phyloP scores from a whole-genome alignment of 2,329 filamentous ascomycete species.

The Paraphaeosphaeria sporulosa region DNA sequence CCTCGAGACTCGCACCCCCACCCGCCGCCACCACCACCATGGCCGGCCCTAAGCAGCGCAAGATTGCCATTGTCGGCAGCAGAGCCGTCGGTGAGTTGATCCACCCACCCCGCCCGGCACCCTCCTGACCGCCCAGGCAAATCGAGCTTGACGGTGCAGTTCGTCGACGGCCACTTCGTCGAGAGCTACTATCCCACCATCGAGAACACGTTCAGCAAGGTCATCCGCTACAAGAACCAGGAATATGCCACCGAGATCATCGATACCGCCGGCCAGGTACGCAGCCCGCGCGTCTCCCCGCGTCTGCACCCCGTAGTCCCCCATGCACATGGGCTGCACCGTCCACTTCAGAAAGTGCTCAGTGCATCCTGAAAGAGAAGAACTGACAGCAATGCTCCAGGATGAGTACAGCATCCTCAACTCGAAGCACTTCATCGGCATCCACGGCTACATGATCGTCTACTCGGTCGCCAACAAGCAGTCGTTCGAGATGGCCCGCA shows the following conservation, averaged over 20 bases:
- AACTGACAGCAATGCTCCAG: constrained; percentile 54
- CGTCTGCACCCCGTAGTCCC: neutral
- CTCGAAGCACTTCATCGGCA: constrained; percentile 98
- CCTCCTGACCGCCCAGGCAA: constrained; percentile 71
- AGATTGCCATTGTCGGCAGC: constrained; percentile 95
- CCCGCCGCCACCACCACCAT: constrained; percentile 53
- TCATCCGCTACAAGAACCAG: constrained; percentile 90
- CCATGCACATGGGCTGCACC: neutral
- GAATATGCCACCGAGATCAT: constrained; percentile 97
- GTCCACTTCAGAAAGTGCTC: no score
- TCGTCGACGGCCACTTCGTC: constrained; percentile 97
- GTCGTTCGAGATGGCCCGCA: constrained; percentile 96
- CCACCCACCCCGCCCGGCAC: neutral
- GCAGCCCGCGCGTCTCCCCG: constrained; percentile 29
- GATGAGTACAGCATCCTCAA: constrained; percentile 99
- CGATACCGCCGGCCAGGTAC: constrained; percentile 92
- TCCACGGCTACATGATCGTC: constrained; percentile 97
- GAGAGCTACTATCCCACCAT: constrained; percentile 99
- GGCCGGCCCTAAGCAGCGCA: constrained; percentile 83
- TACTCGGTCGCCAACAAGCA: constrained; percentile 96
- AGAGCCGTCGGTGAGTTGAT: constrained; percentile 80
- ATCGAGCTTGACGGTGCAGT: constrained; percentile 95
- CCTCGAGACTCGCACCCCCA: constrained; percentile 11
- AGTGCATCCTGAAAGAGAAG: neutral
- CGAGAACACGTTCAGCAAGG: constrained; percentile 97